phyloP scores from a whole-genome alignment of 2,329 filamentous ascomycete genomes.

The Cercospora sesami region DNA sequence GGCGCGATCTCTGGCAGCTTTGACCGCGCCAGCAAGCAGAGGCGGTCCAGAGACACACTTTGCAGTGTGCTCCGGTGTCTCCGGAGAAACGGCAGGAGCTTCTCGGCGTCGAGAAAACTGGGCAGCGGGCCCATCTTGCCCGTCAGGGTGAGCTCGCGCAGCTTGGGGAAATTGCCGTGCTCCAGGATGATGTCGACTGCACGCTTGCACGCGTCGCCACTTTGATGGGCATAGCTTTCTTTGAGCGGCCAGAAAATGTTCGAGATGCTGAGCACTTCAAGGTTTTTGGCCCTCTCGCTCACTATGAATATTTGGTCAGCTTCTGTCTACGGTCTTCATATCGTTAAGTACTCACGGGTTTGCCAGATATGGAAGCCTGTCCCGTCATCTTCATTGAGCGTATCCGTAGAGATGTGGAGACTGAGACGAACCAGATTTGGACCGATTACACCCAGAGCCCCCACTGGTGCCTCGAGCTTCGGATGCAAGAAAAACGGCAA shows the following conservation, averaged over 20 bases:
- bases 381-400: not conserved
- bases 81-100: not conserved
- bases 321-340: not conserved
- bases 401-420: not conserved
- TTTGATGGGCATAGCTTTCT: not conserved
- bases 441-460: not conserved
- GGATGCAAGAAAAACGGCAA: not conserved
- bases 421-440: not conserved
- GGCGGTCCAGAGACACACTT: not conserved
- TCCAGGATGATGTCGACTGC: not conserved
- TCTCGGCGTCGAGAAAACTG: not conserved
- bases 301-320: not conserved
- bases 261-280: not conserved
- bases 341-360: not conserved
- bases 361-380: not conserved
- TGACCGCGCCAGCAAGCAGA: not conserved
- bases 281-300: not conserved
- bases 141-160: not conserved
- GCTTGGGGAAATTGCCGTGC: not conserved
- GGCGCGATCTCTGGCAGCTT: not conserved
- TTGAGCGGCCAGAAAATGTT: not conserved
- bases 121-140: not conserved
- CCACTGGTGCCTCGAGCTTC: not conserved
- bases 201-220: not conserved
- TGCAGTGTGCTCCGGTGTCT: not conserved